Percentiles rank a stretch among this genome's conserved stretches.
These are phyloP conservation scores for Vitis amurensis DNA, from an alignment of 164 flowering plant species.

Conservation along the genomic window DNA sequence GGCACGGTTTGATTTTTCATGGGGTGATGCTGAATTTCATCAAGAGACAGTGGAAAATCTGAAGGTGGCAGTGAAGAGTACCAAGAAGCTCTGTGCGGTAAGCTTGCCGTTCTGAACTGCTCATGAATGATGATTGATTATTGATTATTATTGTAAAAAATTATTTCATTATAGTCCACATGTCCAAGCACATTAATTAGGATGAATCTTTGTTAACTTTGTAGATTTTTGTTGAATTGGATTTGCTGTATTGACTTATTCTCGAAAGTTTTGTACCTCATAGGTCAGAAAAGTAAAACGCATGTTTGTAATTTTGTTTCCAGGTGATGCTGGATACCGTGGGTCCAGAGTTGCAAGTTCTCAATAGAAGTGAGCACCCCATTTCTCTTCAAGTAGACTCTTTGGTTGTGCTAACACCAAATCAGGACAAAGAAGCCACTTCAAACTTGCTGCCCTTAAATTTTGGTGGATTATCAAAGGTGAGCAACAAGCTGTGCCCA, in stretches of 20 bases:
- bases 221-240: not conserved
- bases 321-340: constrained; percentile 68
- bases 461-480: constrained; percentile 53
- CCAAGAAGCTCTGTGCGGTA: constrained; percentile 83
- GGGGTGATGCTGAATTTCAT: constrained; percentile 67
- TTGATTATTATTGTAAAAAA: not conserved
- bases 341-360: constrained; percentile 62
- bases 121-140: not conserved
- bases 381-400: constrained; percentile 49
- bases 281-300: not conserved
- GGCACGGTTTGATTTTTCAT: constrained; percentile 83
- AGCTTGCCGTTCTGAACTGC: constrained; percentile 12
- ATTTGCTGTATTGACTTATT: not conserved
- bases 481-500: constrained; percentile 3
- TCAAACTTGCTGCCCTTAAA: constrained; percentile 53
- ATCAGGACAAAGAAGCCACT: constrained; percentile 52
- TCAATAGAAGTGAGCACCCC: constrained; percentile 41
- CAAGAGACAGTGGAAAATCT: constrained; percentile 74
- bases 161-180: not conserved
- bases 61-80: constrained; percentile 54
- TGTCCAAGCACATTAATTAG: too few relatives aligned
- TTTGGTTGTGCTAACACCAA: constrained; percentile 46
- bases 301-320: not conserved
- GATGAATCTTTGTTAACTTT: not conserved
- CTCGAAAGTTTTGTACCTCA: not conserved